phyloP scores from a whole-genome alignment of 768 basidiomycete genomes.

The Saitozyma podzolica region DNA sequence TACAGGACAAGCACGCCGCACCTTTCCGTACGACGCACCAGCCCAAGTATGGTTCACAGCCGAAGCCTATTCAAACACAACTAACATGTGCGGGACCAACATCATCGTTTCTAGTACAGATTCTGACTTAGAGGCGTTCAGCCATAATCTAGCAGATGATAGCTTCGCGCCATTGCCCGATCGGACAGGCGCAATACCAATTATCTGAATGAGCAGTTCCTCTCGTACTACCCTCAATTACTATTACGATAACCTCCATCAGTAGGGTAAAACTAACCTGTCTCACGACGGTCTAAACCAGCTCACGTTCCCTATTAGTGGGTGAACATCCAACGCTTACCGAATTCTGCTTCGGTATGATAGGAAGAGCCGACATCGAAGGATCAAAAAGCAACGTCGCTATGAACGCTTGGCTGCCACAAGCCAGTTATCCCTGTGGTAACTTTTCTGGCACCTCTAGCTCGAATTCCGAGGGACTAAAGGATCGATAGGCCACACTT shows the following conservation, averaged over 20 bases:
- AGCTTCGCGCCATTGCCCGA: conserved; percentile 76
- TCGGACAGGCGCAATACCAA: conserved; percentile 78
- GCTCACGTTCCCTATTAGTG: conserved; percentile 67
- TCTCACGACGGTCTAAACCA: conserved; percentile 81
- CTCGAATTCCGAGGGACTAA: no score
- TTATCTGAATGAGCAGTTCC: conserved; percentile 79
- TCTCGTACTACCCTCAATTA: no score
- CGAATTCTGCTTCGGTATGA: conserved; percentile 78
- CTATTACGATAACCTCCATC: conserved; percentile 73
- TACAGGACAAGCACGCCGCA: conserved; percentile 58
- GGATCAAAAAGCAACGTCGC: conserved; percentile 80
- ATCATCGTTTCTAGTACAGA: conserved; percentile 74
- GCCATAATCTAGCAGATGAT: conserved; percentile 81
- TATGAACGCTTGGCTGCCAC: conserved; percentile 83
- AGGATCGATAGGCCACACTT: no score
- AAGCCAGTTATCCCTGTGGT: no score
- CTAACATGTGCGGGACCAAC: conserved; percentile 67
- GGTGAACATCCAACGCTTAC: conserved; percentile 80
- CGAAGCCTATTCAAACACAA: conserved; percentile 67
- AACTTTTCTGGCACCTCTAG: no score
- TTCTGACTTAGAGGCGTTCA: conserved; percentile 82
- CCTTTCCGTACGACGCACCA: conserved; percentile 62
- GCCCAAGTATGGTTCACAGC: conserved; percentile 66
- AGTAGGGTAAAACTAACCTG: conserved; percentile 85
- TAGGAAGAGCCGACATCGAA: conserved; percentile 80